phyloP scores from a whole-genome alignment of 352 stramenopile species.

The Elongisporangium anandrum region DNA sequence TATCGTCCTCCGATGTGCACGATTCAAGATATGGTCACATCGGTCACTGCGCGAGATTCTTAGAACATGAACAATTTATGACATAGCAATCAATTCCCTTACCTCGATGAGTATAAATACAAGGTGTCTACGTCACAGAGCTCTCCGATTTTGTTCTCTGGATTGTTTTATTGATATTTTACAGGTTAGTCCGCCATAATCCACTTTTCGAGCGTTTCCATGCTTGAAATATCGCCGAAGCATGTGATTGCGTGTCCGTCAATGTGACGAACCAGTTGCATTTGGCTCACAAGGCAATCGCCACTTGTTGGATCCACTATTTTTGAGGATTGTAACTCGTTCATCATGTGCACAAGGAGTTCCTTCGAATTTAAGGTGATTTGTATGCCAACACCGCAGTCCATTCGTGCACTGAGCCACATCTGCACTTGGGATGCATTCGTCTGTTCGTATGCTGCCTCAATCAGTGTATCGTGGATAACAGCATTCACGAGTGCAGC shows the following conservation, averaged over 20 bases:
- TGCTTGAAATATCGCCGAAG: background rate
- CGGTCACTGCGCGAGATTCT: slow-evolving; percentile 84
- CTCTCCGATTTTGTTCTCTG: background rate
- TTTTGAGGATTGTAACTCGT: background rate
- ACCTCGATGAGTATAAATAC: slow-evolving; percentile 2
- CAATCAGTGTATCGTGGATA: background rate
- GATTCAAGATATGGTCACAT: slow-evolving; percentile 91
- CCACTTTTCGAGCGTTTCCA: background rate
- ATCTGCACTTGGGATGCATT: background rate
- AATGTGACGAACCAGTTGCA: background rate
- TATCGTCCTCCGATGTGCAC: slow-evolving; percentile 88
- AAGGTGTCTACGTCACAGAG: background rate
- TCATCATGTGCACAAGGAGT: background rate
- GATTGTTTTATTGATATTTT: background rate
- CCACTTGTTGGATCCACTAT: background rate
- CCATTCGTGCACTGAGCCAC: background rate
- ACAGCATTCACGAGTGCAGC: background rate
- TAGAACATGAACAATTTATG: slow-evolving; percentile 17
- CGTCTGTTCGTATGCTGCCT: background rate
- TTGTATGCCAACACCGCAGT: background rate
- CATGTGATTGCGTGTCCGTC: background rate
- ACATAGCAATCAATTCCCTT: background rate
- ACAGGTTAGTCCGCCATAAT: background rate
- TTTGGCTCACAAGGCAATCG: background rate
- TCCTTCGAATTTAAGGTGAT: background rate